Percentiles rank a stretch among this genome's conserved stretches.
These are phyloP conservation scores for Kazachstania bromeliacearum DNA, from an alignment of 805 yeast species.

Conservation along the genomic window DNA sequence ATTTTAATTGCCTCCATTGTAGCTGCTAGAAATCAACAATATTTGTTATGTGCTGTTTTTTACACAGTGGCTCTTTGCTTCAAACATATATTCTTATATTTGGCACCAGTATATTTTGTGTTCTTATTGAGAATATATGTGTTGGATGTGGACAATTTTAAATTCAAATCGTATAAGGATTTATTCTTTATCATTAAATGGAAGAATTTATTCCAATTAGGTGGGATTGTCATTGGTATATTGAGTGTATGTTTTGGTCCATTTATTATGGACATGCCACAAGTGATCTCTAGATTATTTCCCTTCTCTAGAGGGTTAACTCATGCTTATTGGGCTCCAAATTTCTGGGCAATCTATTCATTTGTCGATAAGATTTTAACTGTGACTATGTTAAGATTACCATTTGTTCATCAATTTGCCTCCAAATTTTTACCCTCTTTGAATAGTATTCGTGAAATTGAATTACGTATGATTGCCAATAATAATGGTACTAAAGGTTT, in stretches of 20 bases:
- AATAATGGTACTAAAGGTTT: constrained; percentile 68
- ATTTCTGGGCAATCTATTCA: constrained; percentile 91
- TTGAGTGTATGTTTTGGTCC: constrained; percentile 71
- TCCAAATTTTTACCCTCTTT: constrained; percentile 29
- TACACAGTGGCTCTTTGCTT: constrained; percentile 79
- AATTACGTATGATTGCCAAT: constrained; percentile 23
- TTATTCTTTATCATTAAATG: constrained; percentile 38
- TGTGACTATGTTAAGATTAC: constrained; percentile 28
- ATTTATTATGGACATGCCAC: constrained; percentile 56
- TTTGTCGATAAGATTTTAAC: constrained; percentile 65
- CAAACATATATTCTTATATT: constrained; percentile 85
- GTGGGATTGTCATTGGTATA: constrained; percentile 49
- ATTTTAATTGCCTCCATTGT: constrained; percentile 65
- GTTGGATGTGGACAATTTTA: constrained; percentile 34
- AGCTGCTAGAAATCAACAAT: constrained; percentile 50
- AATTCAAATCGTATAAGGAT: constrained; percentile 27
- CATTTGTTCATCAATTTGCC: constrained; percentile 38
- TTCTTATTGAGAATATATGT: constrained; percentile 67
- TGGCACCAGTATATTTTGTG: constrained; percentile 90
- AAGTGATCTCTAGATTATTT: constrained; percentile 62
- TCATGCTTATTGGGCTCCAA: constrained; percentile 99
- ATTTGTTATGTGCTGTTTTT: constrained; percentile 53
- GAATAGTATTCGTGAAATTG: constrained; percentile 22
- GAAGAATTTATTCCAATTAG: constrained; percentile 53
- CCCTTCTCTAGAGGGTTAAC: constrained; percentile 94